Evolutionary conservation across 306 rosid species (phyloP), one percentile per base, ranked within the genome.

Genomic region (Castanea mollissima): DNA sequence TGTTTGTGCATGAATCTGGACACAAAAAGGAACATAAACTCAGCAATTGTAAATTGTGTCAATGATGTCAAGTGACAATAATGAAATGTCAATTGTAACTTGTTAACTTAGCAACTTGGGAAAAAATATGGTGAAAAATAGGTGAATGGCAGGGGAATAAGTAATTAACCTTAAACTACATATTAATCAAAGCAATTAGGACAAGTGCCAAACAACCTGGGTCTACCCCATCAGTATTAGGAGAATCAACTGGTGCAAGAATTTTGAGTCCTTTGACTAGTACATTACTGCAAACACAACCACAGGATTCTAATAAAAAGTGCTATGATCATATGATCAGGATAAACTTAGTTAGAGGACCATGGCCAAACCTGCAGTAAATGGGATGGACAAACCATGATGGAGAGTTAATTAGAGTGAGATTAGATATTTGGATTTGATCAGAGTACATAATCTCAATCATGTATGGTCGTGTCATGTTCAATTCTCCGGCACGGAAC

Each of bases 311-410:
- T 55, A 21, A 0, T 19, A 34, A 34, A 23, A 67, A 12, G 25
- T 67, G 55, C 51, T 21, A 55, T n/a, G 57, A 59, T 55, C 67
- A 78, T 59, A 12, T n/a, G 5, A 13, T 27, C 1, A 49, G n/a
- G 34, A 4, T 46, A 25, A 51, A 64, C 54, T 12, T 64, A 32
- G n/a, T 2, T 0, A 34, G 4, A 67, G 1, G 11, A 0, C 9
- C 5, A 67, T 18, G 19, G 31, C 38, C 64, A 27, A 75, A 93
- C 94, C 91, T 91, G 87, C 90, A 74, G 74, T 90, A 93, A 51
- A 87, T 75, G 20, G 98, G 95, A 82, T 93, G 97, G 23, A 93
- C 93, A 67, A 83, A 64, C 95, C 97, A 93, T 0, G 91, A 82
- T 44, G 97, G 98, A n/a, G 98, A 93, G 19, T 93, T 86, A 51